Evolutionary conservation across 208 protist species (phyloP), one percentile per base, ranked within the genome.

Genomic region (Endotrypanum monterogeii): DNA sequence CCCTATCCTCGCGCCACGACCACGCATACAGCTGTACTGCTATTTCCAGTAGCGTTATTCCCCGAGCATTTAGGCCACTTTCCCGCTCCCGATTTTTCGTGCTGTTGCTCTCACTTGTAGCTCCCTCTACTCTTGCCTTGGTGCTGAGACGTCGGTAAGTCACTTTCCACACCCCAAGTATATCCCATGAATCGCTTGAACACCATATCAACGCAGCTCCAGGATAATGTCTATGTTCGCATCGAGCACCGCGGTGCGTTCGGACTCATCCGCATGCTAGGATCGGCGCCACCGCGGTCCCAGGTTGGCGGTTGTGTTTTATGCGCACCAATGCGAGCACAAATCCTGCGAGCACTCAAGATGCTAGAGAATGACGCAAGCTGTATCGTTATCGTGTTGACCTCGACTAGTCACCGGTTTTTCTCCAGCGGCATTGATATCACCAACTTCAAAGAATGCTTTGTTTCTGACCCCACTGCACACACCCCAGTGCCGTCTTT

Each of bases 341-440:
- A 83, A 12, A 56, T 96, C 8, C 54, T 86, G 39, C 74, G 86
- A 11, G 82, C 80, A 18, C 78, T 96, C 57, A 39, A 48, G 50
- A 39, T 58, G 37, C 71, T 86, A 7, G 70, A 91, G 63, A 57
- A 41, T n/a, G 90, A 96, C 67, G 35, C 51, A 28, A 55, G 44
- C 23, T 79, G 76, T 35, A 52, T 62, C 5, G 55, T 76, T 23
- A 85, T 90, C 35, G 66, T 87, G n/a, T 20, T 90, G 54, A 63
- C 75, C n/a, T 84, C 89, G 16, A 85, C 85, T 32, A 85, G 79
- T 44, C 66, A 71, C 28, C 52, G 65, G n/a, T 85, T 83, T 55
- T 96, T 96, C 74, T 95, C 89, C 8, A 86, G 79, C 44, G 92
- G 92, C 32, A 72, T 94, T n/a, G 80, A 95, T 76, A 82, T 82